phyloP scores from a whole-genome alignment of 225 moss, liverwort and hornwort species.

The Climacium dendroides region DNA sequence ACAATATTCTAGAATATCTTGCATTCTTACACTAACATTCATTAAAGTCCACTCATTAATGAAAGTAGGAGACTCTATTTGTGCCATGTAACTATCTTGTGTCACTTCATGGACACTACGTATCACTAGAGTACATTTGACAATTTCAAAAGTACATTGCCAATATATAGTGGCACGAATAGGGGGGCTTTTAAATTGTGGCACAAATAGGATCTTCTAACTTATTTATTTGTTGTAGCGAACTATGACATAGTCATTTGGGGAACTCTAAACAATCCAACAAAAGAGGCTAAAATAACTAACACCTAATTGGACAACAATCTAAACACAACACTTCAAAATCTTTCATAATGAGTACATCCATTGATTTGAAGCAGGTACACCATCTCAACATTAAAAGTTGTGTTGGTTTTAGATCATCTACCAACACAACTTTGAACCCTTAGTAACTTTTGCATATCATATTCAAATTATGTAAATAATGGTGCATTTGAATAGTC shows the following conservation, averaged over 20 bases:
- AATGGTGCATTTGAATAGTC: neutral
- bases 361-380: fast-evolving
- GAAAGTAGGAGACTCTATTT: neutral
- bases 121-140: neutral
- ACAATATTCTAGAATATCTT: neutral
- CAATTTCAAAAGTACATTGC: neutral
- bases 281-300: neutral
- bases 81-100: neutral
- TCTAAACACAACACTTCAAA: neutral
- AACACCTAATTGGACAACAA: neutral
- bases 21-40: neutral
- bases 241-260: neutral
- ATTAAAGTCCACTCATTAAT: neutral
- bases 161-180: fast-evolving
- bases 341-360: neutral
- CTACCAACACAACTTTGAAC: neutral
- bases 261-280: neutral
- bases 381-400: neutral
- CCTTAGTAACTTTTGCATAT: too few relatives aligned
- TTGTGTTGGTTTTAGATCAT: neutral
- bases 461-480: neutral
- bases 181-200: too few relatives aligned
- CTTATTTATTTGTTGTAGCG: neutral
- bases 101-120: neutral
- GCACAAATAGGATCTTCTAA: neutral